Base-by-base conservation (phyloP, 2,329 filamentous ascomycete species). In the Herpotrichia juniperi region DNA sequence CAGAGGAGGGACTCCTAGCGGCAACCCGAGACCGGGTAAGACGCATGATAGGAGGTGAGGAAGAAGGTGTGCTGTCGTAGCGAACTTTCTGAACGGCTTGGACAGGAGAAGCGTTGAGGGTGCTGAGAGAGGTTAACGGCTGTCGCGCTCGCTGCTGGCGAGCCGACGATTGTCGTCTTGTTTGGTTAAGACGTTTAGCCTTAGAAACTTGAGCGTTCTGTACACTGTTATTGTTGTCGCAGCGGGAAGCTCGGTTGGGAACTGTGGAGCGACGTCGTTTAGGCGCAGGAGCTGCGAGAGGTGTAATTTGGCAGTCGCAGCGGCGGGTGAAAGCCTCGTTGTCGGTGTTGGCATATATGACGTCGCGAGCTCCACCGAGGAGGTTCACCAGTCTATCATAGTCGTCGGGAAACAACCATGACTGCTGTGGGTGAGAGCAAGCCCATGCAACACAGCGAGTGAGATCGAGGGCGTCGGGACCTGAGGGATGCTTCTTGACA, bases 361-460 rank as follows among this genome's bases (percentile, higher is more conserved):
- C 30, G 6, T 16, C 10, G 8, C n/a, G n/a, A 10, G 42, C 31
- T 14, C 51, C 46, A 24, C 51, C 53, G 22, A 58, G 14, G 10
- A 31, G 19, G 6, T 31, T 21, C 1, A 58, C n/a, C 4, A 61
- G 32, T 14, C 5, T 11, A 10, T 49, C 34, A 28, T 47, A 58
- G n/a, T 58, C 39, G 8, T 35, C n/a, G 2, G 58, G 58, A 24
- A 48, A 61, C 4, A 37, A n/a, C 53, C 53, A 61, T 1, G 34
- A 16, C 43, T 58, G 56, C 14, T 53, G 19, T 9, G 39, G 50
- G 37, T 59, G 53, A 5, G 43, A 10, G 24, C 19, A 0, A 10
- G 43, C 39, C 31, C 59, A 52, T 9, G 34, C 16, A n/a, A 61
- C 42, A 21, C 52, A 56, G 14, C 51, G 46, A 0, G 58, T 61